phyloP scores from a whole-genome alignment of 805 yeast species.

The Debaryomyces castellii region DNA sequence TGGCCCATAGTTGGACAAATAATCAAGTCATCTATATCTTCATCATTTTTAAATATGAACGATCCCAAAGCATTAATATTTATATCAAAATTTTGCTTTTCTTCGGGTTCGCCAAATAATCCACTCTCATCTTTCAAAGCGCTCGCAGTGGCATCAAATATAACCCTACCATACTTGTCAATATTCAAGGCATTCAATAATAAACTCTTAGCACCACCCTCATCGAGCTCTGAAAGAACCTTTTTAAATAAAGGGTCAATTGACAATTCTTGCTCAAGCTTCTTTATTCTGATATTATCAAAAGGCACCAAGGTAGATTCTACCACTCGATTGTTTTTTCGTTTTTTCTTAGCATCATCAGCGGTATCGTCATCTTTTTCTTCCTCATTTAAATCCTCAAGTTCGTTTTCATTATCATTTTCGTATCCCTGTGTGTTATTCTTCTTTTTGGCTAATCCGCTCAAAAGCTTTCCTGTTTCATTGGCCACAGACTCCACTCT shows the following conservation, averaged over 20 bases:
- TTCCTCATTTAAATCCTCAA: conserved; percentile 18
- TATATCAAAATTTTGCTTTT: conserved; percentile 7
- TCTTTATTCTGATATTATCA: conserved; percentile 7
- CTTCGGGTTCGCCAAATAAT: conserved; percentile 2
- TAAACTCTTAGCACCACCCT: conserved; percentile 30
- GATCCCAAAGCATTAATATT: conserved; percentile 18
- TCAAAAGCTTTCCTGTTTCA: conserved; percentile 33
- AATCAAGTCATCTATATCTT: conserved; percentile 24
- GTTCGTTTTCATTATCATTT: conserved; percentile 15
- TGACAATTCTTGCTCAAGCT: conserved; percentile 26
- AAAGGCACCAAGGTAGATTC: conserved; percentile 34
- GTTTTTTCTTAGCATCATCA: conserved; percentile 19
- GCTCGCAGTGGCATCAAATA: conserved; percentile 12
- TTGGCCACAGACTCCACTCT: conserved; percentile 37
- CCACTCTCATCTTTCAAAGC: conserved; percentile 7
- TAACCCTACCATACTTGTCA: conserved; percentile 22
- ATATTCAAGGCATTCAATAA: conserved; percentile 24
- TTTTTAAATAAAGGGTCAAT: conserved; percentile 30
- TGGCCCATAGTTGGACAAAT: conserved; percentile 75
- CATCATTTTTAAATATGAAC: conserved; percentile 20
- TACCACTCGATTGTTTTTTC: conserved; percentile 31
- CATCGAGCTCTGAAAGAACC: conserved; percentile 29
- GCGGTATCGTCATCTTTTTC: conserved; percentile 14
- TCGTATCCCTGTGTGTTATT: conserved; percentile 20
- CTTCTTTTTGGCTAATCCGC: conserved; percentile 22